phyloP scores from a whole-genome alignment of 2,329 filamentous ascomycete genomes.

The Fusarium clavum region DNA sequence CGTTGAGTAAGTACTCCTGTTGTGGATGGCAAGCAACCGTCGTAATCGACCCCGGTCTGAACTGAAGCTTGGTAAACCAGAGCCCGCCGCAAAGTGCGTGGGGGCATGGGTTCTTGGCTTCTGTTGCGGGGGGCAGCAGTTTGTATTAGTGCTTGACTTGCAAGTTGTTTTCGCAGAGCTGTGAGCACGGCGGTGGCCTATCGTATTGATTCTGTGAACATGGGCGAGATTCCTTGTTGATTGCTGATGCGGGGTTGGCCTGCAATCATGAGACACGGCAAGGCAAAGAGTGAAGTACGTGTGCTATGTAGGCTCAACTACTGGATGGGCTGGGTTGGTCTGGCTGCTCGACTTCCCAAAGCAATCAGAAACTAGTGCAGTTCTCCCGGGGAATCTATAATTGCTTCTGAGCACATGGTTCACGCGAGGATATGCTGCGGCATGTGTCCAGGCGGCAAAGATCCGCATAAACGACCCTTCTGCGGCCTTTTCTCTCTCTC shows the following conservation, averaged over 20 bases:
- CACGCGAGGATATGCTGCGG: slow-evolving; percentile 26
- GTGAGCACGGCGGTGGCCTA: not conserved
- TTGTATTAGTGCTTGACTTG: not conserved
- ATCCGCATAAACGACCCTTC: slow-evolving; percentile 16
- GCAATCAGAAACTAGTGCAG: slow-evolving; percentile 42
- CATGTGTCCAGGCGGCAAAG: slow-evolving; percentile 13
- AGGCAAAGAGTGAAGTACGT: slow-evolving; percentile 14
- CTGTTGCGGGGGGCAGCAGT: not conserved
- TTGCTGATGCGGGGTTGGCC: slow-evolving; percentile 35
- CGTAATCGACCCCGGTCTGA: slow-evolving; percentile 6
- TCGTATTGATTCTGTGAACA: slow-evolving; percentile 4
- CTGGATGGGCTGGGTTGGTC: slow-evolving; percentile 19
- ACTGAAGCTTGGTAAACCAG: not conserved
- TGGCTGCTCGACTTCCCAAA: slow-evolving; percentile 1
- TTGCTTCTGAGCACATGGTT: slow-evolving; percentile 45
- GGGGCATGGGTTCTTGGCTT: slow-evolving; percentile 16
- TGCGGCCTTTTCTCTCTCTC: not conserved
- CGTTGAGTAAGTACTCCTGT: slow-evolving; percentile 5
- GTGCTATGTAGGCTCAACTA: slow-evolving; percentile 13
- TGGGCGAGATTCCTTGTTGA: slow-evolving; percentile 14
- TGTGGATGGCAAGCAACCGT: slow-evolving; percentile 8
- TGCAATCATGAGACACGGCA: slow-evolving; percentile 30
- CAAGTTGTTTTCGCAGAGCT: not conserved
- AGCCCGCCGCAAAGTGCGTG: slow-evolving; percentile 11
- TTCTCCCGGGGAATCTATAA: slow-evolving; percentile 49